Base-by-base conservation (phyloP, 108 stramenopile species). In the Ochromonas danica region DNA sequence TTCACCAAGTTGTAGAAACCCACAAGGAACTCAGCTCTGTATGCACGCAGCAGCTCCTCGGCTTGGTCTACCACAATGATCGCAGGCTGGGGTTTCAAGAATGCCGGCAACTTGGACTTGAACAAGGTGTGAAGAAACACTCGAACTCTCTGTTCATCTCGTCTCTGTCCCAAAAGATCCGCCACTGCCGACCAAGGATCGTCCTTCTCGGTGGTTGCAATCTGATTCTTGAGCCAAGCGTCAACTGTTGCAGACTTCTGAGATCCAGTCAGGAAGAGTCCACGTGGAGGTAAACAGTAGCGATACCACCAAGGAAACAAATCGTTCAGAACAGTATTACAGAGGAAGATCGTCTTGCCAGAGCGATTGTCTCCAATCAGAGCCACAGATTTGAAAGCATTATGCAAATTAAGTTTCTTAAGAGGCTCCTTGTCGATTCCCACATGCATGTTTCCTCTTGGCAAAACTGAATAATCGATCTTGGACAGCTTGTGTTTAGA, bases 201-300 rank as follows among this genome's bases (percentile, higher is more conserved):
- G 3, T 67, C 33, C 31, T 67, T 67, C 3, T 28, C 63, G 25
- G 17, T 33, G 3, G 63, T 31, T 22, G 63, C 3, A 36, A 67
- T 67, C 31, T 67, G 33, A 67, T 6, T 67, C 31, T 67, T 67
- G 31, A 67, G 31, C 63, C 63, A 67, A 36, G 17, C 63, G 31
- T 22, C 31, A 10, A 33, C 35, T 28, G 63, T 67, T 67, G 3
- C 25, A 10, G 33, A 67, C 10, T 33, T 3, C 63, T 67, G 63
- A 36, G 17, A 3, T 33, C 63, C 63, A 35, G 31, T 33, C 17
- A 67, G 35, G 31, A 67, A 67, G 10, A 67, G 31, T 36, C 63
- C 63, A 67, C 31, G 17, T 6, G 63, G 30, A 10, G 63, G 63
- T 14, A 28, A 67, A 31, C 3, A 28, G 10, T 35, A 28, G 17